A percentile compares a stretch with the other conserved stretches of the same genome.
These are phyloP conservation scores for Plectosphaerella plurivora DNA, from an alignment of 2,329 filamentous ascomycete species.

Conservation along the genomic window DNA sequence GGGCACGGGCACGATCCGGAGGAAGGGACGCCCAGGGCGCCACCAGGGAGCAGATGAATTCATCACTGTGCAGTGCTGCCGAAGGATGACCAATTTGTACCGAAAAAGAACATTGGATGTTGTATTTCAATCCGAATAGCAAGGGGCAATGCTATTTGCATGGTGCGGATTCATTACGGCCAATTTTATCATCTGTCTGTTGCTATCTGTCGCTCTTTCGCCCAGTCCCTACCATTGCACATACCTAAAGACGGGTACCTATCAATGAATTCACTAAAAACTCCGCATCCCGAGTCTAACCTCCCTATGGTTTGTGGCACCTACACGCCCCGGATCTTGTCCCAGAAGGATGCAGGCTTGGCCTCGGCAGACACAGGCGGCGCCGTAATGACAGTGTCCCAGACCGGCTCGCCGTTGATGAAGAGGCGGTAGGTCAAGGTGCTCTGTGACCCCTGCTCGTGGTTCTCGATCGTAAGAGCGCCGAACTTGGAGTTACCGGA, in stretches of 20 bases:
- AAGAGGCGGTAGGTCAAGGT: slow-evolving; percentile 77
- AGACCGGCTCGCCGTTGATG: slow-evolving; percentile 73
- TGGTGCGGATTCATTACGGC: too few relatives aligned
- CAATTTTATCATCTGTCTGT: too few relatives aligned
- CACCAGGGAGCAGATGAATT: too few relatives aligned
- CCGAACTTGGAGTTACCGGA: slow-evolving; percentile 88
- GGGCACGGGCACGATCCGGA: too few relatives aligned
- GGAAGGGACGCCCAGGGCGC: too few relatives aligned
- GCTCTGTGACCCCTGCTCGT: slow-evolving; percentile 60
- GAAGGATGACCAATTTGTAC: too few relatives aligned
- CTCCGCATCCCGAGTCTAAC: background rate
- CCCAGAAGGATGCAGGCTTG: slow-evolving; percentile 40
- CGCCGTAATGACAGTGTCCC: slow-evolving; percentile 58
- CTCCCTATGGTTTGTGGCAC: background rate
- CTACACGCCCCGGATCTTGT: slow-evolving; percentile 26
- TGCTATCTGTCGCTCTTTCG: too few relatives aligned
- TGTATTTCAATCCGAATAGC: too few relatives aligned
- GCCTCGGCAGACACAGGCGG: slow-evolving; percentile 32
- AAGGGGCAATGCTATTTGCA: too few relatives aligned
- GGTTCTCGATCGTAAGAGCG: slow-evolving; percentile 70
- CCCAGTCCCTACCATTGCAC: background rate
- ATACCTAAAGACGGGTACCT: background rate
- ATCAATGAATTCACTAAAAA: background rate
- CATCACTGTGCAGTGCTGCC: too few relatives aligned
- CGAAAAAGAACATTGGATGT: too few relatives aligned